phyloP scores from a whole-genome alignment of 176 grass and related monocot species.

The Zizania latifolia region DNA sequence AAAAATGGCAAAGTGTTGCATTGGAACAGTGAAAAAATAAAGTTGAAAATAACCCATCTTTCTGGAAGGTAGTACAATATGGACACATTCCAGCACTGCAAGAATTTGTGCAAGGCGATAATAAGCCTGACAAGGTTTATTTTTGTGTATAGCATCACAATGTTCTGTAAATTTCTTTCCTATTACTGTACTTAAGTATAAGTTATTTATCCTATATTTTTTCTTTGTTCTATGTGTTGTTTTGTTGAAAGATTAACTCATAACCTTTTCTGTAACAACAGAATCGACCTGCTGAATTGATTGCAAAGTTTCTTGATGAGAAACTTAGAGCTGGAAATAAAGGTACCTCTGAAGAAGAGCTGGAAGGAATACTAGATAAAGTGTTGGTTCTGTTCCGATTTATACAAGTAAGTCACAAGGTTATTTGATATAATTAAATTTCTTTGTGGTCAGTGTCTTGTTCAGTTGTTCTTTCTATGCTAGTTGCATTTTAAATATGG shows the following conservation, averaged over 20 bases:
- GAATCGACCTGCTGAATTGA: conserved; percentile 97
- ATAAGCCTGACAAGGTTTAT: background rate
- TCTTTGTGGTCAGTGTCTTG: background rate
- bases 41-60: background rate
- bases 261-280: conserved; percentile 40
- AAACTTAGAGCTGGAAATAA: conserved; percentile 99
- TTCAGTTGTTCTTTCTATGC: background rate
- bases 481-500: background rate
- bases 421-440: conserved; percentile 5
- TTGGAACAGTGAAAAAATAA: background rate
- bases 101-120: background rate
- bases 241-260: background rate
- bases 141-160: background rate
- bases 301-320: conserved; percentile 98
- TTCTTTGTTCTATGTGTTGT: background rate
- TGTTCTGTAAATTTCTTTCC: background rate
- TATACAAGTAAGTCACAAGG: conserved; percentile 79
- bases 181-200: background rate
- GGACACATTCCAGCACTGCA: background rate
- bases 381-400: conserved; percentile 97
- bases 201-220: conserved; percentile 4
- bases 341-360: conserved; percentile 99
- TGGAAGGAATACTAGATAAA: conserved; percentile 94
- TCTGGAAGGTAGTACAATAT: no score
- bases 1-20: background rate